phyloP scores from a whole-genome alignment of 1,284 basidiomycete species.

The Ceratobasidium sp. region DNA sequence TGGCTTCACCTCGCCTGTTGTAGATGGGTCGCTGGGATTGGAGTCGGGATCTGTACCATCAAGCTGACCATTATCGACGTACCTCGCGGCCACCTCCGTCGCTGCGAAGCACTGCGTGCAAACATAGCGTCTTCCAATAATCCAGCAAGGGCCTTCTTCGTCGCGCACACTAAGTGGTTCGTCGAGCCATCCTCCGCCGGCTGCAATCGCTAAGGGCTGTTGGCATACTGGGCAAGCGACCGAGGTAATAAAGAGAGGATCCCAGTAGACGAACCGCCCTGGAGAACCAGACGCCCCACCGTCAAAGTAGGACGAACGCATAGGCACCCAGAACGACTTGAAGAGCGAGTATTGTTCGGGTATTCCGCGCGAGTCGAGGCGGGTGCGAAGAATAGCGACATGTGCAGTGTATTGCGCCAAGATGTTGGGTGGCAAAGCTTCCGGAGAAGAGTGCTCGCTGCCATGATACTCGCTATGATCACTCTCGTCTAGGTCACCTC shows the following conservation, averaged over 20 bases:
- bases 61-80: constrained; percentile 21
- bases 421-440: constrained; percentile 12
- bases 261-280: constrained; percentile 37
- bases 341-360: constrained; percentile 42
- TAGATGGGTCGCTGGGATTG: not conserved
- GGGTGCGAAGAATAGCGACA: constrained; percentile 31
- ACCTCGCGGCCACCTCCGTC: constrained; percentile 42
- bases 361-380: constrained; percentile 35
- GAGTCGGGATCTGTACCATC: constrained; percentile 30
- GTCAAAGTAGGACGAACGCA: constrained; percentile 37
- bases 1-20: constrained; percentile 8
- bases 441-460: constrained; percentile 13
- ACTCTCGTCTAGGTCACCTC: not conserved
- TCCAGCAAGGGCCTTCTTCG: constrained; percentile 40
- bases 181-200: constrained; percentile 39
- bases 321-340: constrained; percentile 42
- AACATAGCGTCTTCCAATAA: constrained; percentile 37
- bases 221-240: constrained; percentile 38
- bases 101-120: constrained; percentile 42
- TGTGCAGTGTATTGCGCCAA: constrained; percentile 29
- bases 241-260: constrained; percentile 38
- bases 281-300: constrained; percentile 27
- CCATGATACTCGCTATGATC: constrained; percentile 25
- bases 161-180: constrained; percentile 36
- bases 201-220: constrained; percentile 41